Evolutionary conservation across 2,329 filamentous ascomycete species (phyloP).

Genomic region (Aspergillus sp.): DNA sequence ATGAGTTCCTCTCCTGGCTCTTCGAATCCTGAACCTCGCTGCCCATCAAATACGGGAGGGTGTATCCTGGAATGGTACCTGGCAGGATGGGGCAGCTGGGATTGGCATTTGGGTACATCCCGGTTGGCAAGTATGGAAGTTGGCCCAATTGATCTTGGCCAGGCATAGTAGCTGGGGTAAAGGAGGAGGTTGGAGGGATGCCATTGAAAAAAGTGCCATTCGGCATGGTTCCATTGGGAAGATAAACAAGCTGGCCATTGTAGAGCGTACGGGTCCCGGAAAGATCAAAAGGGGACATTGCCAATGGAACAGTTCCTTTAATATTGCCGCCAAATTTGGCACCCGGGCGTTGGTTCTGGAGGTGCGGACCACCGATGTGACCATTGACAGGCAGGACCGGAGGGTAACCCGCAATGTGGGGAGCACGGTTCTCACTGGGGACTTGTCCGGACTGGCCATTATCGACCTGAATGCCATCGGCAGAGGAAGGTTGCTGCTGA

Average conservation of each 20-base stretch:
- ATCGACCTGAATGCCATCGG: slow-evolving; percentile 16
- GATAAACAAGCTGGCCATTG: slow-evolving; percentile 21
- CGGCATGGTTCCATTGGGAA: slow-evolving; percentile 21
- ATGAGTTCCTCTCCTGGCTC: slow-evolving; percentile 31
- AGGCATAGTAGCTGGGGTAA: slow-evolving; percentile 20
- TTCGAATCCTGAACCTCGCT: slow-evolving; percentile 30
- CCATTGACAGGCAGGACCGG: slow-evolving; percentile 8
- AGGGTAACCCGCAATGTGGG: slow-evolving; percentile 16
- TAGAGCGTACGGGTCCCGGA: slow-evolving; percentile 20
- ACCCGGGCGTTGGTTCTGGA: slow-evolving; percentile 21
- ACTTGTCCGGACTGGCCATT: slow-evolving; percentile 16
- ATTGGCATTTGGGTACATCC: slow-evolving; percentile 31
- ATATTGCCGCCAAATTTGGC: slow-evolving; percentile 18
- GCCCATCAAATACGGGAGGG: slow-evolving; percentile 30
- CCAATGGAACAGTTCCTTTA: slow-evolving; percentile 18
- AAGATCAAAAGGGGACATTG: slow-evolving; percentile 21
- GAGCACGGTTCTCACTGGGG: slow-evolving; percentile 20
- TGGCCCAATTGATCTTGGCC: slow-evolving; percentile 26
- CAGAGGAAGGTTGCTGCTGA: slow-evolving; percentile 16
- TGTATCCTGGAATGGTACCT: slow-evolving; percentile 24
- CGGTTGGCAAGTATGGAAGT: slow-evolving; percentile 29
- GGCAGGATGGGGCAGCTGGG: slow-evolving; percentile 25
- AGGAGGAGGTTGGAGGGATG: slow-evolving; percentile 21
- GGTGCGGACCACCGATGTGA: slow-evolving; percentile 18
- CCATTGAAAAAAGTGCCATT: slow-evolving; percentile 19